These are phyloP conservation scores for Colletotrichum plurivorum DNA, from an alignment of 2,329 filamentous ascomycete genomes.

Conservation along the genomic window DNA sequence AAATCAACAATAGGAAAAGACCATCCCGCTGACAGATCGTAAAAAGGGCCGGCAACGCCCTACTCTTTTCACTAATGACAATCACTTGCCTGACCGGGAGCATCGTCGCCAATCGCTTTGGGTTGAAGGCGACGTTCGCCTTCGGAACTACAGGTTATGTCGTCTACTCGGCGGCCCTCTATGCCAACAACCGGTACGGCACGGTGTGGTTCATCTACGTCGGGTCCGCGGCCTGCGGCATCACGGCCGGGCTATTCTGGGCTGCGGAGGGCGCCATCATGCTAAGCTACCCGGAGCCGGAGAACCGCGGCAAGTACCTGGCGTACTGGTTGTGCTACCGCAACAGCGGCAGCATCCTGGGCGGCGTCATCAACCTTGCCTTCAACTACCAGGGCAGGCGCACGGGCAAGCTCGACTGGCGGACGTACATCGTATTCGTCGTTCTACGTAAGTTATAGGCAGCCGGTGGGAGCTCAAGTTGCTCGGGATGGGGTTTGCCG, in stretches of 20 bases:
- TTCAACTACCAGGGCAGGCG: constrained; percentile 52
- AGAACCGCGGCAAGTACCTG: constrained; percentile 38
- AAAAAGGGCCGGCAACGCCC: constrained; percentile 51
- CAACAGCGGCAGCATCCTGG: constrained; percentile 51
- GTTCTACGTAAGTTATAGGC: constrained; percentile 36
- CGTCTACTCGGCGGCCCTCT: constrained; percentile 54
- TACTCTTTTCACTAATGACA: constrained; percentile 53
- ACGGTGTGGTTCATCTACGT: constrained; percentile 43
- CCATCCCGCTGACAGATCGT: neutral
- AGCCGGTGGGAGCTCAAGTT: neutral
- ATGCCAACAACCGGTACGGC: constrained; percentile 51
- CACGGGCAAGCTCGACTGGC: constrained; percentile 45
- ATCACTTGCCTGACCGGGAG: constrained; percentile 51
- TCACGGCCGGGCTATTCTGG: constrained; percentile 46
- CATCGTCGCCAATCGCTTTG: constrained; percentile 51
- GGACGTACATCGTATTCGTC: constrained; percentile 48
- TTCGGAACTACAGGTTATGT: constrained; percentile 52
- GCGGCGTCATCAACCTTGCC: constrained; percentile 60
- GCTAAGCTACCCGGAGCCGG: constrained; percentile 42
- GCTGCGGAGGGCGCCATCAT: constrained; percentile 47
- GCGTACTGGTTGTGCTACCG: constrained; percentile 43
- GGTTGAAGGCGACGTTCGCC: constrained; percentile 49
- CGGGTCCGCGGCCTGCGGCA: constrained; percentile 45
- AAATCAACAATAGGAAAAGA: neutral
- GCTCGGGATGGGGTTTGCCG: too few relatives aligned